Evolutionary conservation across 345 rosid species (phyloP), one percentile per base, ranked within the genome.

Genomic region (Euphorbia pulcherrima): DNA sequence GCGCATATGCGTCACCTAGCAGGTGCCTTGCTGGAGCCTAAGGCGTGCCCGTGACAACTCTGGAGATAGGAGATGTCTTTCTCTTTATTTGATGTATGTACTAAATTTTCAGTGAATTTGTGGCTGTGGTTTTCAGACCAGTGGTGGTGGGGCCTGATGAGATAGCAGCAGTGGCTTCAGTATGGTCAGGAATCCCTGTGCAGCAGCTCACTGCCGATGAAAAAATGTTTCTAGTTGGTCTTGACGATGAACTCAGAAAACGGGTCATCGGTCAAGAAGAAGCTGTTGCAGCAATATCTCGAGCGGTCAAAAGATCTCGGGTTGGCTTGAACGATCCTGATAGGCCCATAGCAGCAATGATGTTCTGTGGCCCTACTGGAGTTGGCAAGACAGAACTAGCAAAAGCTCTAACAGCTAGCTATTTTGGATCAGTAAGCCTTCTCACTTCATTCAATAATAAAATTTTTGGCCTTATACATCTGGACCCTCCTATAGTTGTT

Each of bases 351-450:
- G 95, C 99, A 0, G 92, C 97, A 46, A 88, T 94, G 96, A 88
- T 94, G 62, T 94, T 94, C 65, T 94, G 99, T 74, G 99, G 99
- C 54, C 99, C 97, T 44, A 94, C 99, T 29, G 99, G 99, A 50
- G 97, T 94, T 62, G 99, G 99, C 28, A 94, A 94, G 82, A 94
- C 99, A 23, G 97, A 94, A 72, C 84, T 94, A 75, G 75, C 96
- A 40, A 94, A 89, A 82, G 91, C 99, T 69, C 65, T 94, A 67
- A 97, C 99, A 44, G 88, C 83, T 46, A 72, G 86, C 69, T 89
- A 94, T 70, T 94, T 94, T 68, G 97, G 97, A 60, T 91, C 97
- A 74, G 99, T 94, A 80, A 74, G 88, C 55, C 77, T 71, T 76
- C 70, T 6, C 28, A 40, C 62, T 58, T 33, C 50, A 27, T 53